Percentiles rank a stretch among this genome's conserved stretches.
These are phyloP conservation scores for Cystobasidium tubakii DNA, from an alignment of 768 basidiomycete species.

Conservation along the genomic window DNA sequence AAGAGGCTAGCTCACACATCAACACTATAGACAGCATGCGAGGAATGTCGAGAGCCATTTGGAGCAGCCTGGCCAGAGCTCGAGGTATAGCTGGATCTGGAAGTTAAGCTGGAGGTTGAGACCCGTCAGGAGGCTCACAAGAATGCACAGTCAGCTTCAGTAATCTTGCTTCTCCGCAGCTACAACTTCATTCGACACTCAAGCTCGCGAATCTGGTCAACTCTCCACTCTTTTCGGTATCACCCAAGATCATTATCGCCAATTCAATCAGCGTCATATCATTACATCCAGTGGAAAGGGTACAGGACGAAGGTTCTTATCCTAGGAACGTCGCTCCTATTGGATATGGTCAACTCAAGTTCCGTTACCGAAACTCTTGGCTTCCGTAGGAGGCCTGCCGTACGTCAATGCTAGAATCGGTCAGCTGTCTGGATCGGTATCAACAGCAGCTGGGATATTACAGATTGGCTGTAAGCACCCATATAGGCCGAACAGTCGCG, in stretches of 20 bases:
- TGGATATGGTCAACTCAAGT: slow-evolving; percentile 13
- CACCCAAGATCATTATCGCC: slow-evolving; percentile 14
- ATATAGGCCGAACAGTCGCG: too few species aligned
- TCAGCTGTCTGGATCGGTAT: slow-evolving; percentile 12
- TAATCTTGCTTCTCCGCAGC: not conserved
- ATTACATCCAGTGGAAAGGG: slow-evolving; percentile 13
- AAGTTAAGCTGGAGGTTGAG: too few species aligned
- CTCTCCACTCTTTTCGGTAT: not conserved
- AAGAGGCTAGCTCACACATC: too few species aligned
- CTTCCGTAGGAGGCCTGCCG: not conserved
- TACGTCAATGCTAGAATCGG: slow-evolving; percentile 12
- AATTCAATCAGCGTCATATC: slow-evolving; percentile 16
- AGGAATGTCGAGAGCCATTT: too few species aligned
- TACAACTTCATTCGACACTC: not conserved
- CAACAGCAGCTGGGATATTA: slow-evolving; percentile 14
- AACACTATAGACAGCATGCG: too few species aligned
- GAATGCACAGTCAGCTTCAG: not conserved
- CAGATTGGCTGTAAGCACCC: slow-evolving; percentile 5
- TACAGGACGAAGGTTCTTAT: not conserved
- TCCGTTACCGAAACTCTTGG: not conserved
- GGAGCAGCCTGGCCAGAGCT: too few species aligned
- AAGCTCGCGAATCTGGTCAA: slow-evolving; percentile 5
- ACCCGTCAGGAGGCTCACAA: too few species aligned
- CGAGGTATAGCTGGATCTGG: too few species aligned
- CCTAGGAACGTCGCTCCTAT: not conserved